A percentile compares a stretch with the other conserved stretches of the same genome.
These are phyloP conservation scores for Exophiala aquamarina DNA, from an alignment of 2,329 filamentous ascomycete genomes.

Conservation along the genomic window DNA sequence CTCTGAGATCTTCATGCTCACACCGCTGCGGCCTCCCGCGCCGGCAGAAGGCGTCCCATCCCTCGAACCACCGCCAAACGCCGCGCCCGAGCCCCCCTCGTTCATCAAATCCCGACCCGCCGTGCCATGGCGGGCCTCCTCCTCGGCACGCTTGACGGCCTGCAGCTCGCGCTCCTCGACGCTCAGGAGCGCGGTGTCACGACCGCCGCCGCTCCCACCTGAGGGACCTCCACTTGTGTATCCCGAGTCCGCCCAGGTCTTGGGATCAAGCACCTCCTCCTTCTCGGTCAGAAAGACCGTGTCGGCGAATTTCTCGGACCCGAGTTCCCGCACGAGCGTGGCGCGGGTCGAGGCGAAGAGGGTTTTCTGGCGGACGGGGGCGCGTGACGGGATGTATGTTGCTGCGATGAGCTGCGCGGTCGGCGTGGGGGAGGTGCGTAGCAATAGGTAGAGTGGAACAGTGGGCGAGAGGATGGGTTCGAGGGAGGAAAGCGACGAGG, in stretches of 20 bases:
- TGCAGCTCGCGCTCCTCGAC: conserved; percentile 60
- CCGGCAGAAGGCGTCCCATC: conserved; percentile 26
- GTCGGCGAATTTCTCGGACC: conserved; percentile 59
- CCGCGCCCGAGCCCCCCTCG: conserved; percentile 40
- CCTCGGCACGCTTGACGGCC: conserved; percentile 60
- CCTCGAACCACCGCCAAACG: conserved; percentile 18
- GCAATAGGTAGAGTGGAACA: conserved; percentile 60
- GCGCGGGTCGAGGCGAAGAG: conserved; percentile 65
- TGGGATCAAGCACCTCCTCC: conserved; percentile 53
- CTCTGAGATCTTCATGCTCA: conserved; percentile 55
- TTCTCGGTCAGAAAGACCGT: conserved; percentile 61
- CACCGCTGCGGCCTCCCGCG: conserved; percentile 39
- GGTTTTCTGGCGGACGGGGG: conserved; percentile 65
- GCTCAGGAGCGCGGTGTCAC: conserved; percentile 56
- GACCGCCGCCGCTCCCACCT: conserved; percentile 26
- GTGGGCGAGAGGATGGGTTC: conserved; percentile 53
- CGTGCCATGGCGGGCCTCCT: conserved; percentile 56
- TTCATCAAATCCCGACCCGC: conserved; percentile 46
- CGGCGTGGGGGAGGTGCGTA: conserved; percentile 42
- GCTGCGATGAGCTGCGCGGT: conserved; percentile 48
- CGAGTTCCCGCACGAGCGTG: conserved; percentile 60
- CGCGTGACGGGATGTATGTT: conserved; percentile 64
- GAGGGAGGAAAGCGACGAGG: conserved; percentile 51
- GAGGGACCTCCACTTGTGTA: conserved; percentile 36
- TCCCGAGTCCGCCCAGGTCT: conserved; percentile 7